Evolutionary conservation across 768 basidiomycete species (phyloP).

Genomic region (Lentinus brumalis): DNA sequence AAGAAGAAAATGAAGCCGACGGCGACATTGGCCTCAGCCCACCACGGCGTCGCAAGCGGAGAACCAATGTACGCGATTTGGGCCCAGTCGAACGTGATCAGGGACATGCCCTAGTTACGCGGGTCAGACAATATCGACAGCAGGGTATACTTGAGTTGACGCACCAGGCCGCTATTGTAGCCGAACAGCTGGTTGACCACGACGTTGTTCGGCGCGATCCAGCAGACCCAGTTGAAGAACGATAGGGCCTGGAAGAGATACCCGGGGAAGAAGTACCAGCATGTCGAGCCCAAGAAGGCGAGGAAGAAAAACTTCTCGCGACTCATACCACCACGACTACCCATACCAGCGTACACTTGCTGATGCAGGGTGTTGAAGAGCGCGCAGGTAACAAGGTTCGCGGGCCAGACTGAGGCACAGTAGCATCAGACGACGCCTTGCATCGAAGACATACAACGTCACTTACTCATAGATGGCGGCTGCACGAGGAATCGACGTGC

Average conservation of each 20-base stretch:
- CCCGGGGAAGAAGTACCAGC: conserved; percentile 72
- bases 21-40: conserved; percentile 71
- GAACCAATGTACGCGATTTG: conserved; percentile 62
- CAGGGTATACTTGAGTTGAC: conserved; percentile 1
- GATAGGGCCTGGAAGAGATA: conserved; percentile 84
- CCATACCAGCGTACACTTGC: conserved; percentile 63
- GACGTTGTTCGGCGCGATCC: conserved; percentile 46
- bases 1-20: conserved; percentile 50
- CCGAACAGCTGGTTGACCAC: conserved; percentile 56
- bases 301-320: conserved; percentile 79
- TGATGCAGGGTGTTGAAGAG: conserved; percentile 80
- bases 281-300: conserved; percentile 54
- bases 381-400: conserved; percentile 73
- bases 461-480: conserved; percentile 52
- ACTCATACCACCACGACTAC: conserved; percentile 60
- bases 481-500: conserved; percentile 73
- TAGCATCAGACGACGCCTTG: neutral
- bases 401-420: conserved; percentile 61
- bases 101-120: conserved; percentile 47
- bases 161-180: conserved; percentile 33
- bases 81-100: conserved; percentile 80
- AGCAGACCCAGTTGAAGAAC: conserved; percentile 81
- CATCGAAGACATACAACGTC: neutral
- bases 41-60: conserved; percentile 72
- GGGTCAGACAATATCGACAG: no score